Evolutionary conservation across 2,329 filamentous ascomycete genomes (phyloP).

Genomic region (Trichophyton simii): DNA sequence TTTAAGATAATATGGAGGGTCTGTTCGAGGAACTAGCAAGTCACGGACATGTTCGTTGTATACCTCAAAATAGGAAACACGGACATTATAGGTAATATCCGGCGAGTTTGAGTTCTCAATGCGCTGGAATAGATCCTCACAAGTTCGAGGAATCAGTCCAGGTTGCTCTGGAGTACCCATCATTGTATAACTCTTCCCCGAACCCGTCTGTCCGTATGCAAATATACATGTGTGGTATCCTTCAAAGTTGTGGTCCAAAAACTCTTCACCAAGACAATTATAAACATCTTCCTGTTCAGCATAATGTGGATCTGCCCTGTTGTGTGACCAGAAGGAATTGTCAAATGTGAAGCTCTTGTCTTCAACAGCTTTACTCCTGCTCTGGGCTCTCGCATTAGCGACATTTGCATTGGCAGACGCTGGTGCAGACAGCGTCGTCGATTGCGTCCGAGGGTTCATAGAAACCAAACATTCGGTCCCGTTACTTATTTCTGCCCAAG

Average conservation of each 20-base stretch:
- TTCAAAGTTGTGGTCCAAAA: constrained; percentile 97
- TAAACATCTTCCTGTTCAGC: constrained; percentile 89
- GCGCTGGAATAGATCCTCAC: constrained; percentile 87
- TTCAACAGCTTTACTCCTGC: constrained; percentile 59
- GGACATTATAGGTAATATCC: constrained; percentile 91
- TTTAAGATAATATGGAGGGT: constrained; percentile 82
- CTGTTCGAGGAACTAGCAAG: constrained; percentile 66
- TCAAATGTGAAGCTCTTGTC: constrained; percentile 93
- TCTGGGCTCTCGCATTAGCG: constrained; percentile 42
- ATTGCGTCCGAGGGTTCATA: constrained; percentile 81
- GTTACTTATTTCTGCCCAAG: constrained; percentile 58
- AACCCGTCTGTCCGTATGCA: constrained; percentile 94
- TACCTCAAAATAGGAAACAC: constrained; percentile 97
- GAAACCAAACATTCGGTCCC: constrained; percentile 72
- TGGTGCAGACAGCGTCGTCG: constrained; percentile 67
- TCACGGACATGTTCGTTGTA: constrained; percentile 99
- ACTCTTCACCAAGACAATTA: constrained; percentile 86
- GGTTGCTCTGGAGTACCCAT: constrained; percentile 82
- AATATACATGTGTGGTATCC: constrained; percentile 99
- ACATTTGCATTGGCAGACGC: constrained; percentile 37
- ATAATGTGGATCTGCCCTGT: constrained; percentile 67
- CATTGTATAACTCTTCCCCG: constrained; percentile 95
- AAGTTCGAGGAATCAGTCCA: constrained; percentile 87
- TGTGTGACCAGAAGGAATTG: constrained; percentile 95
- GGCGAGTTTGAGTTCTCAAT: constrained; percentile 76